Evolutionary conservation across 495 filamentous ascomycete genomes (phyloP), one percentile per base, ranked within the genome.

Genomic region (Penicillium odoratum): DNA sequence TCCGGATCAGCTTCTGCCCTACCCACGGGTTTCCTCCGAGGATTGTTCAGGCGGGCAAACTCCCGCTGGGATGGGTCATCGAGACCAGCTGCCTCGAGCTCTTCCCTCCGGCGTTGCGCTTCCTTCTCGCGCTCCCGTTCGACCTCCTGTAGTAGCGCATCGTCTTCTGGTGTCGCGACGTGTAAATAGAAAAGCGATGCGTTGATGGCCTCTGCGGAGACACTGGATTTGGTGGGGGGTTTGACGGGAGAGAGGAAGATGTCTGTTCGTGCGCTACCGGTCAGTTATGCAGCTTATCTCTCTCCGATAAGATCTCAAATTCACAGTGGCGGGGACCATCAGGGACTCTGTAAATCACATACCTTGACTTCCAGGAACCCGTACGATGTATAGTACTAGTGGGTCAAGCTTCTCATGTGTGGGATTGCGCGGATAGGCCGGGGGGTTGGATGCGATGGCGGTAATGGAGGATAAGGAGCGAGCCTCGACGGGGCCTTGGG

Each of bases 161-260:
- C 80, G 57, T 87, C 82, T 9, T 87, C 80, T 15, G 82, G 81
- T 0, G 81, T 78, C 53, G 93, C 81, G 36, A 95, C 78, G 69
- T 98, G 94, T 36, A 97, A 72, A 66, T 93, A 97, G 73, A 97
- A 98, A 3, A 98, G 80, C 10, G 88, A 94, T 60, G 86, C 90
- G 48, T 88, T 84, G 34, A 98, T 88, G 69, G 97, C 93, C 66
- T 91, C 86, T 7, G 84, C 89, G 0, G 90, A 95, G 28, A 98
- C 89, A 40, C 91, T 91, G 3, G 74, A 74, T 69, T 93, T 94
- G 16, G 86, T 78, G 16, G 89, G 84, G 16, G 94, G 94, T 71
- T 93, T 93, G 21, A 96, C 75, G 1, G 94, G 89, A 8, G 93
- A 93, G n/a, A 98, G 83, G 56, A 98, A 94, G 45, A 98, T 82